phyloP scores from a whole-genome alignment of 208 protist species.

The Entamoeba nuttalli region DNA sequence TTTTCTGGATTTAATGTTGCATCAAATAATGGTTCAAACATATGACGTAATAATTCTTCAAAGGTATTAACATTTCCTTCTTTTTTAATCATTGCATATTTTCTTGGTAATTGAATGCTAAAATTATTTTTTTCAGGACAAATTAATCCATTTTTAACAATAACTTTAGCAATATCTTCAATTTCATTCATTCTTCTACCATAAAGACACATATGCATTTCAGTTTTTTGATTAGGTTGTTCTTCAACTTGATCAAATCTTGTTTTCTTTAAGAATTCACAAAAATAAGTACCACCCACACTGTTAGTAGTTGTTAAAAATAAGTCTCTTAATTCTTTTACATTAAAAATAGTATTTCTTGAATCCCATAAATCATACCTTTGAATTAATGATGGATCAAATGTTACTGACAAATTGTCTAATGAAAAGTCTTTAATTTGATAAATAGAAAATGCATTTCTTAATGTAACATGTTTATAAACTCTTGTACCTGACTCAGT shows the following conservation, averaged over 20 bases:
- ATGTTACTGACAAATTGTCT: background rate
- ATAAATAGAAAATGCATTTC: background rate
- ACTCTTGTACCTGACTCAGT: background rate
- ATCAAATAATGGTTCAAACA: conserved; percentile 89
- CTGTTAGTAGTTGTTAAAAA: background rate
- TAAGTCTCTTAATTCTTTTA: background rate
- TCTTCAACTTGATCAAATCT: background rate
- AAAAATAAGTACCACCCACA: background rate
- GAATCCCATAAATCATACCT: background rate
- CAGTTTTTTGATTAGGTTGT: background rate
- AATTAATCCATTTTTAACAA: background rate
- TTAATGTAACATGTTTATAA: background rate
- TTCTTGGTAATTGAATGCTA: conserved; percentile 21
- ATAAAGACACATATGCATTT: background rate
- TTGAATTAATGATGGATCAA: background rate
- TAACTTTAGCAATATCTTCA: background rate
- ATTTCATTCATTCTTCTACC: background rate
- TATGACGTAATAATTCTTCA: conserved; percentile 79
- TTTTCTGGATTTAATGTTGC: conserved; percentile 66
- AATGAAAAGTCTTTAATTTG: background rate
- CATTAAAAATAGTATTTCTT: background rate
- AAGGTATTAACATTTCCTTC: conserved; percentile 56
- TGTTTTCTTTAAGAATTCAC: background rate
- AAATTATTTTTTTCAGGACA: background rate
- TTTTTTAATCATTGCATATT: conserved; percentile 30